Evolutionary conservation across 352 stramenopile species (phyloP).

Genomic region (Phytopythium montanum): DNA sequence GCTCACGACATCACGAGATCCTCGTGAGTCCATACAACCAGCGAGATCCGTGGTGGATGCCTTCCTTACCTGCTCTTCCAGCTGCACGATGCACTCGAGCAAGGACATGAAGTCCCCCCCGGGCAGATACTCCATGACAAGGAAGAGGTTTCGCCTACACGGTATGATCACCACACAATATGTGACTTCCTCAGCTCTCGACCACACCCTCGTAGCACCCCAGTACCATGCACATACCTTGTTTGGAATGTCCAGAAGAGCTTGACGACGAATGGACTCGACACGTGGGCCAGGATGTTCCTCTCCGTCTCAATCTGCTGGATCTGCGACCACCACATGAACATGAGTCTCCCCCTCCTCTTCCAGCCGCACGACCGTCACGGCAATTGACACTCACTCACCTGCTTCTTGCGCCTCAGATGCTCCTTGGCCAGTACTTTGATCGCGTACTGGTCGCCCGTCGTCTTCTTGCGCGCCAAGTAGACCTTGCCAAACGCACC

Average conservation of each 20-base stretch:
- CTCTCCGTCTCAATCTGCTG: conserved; percentile 86
- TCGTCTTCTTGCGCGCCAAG: conserved; percentile 82
- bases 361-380: conserved; percentile 5
- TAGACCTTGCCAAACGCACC: conserved; percentile 90
- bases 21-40: neutral
- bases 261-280: conserved; percentile 91
- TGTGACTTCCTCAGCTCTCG: neutral
- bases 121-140: conserved; percentile 90
- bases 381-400: conserved; percentile 16
- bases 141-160: conserved; percentile 73
- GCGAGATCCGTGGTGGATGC: neutral
- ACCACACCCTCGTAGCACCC: neutral
- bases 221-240: conserved; percentile 46
- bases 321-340: conserved; percentile 34
- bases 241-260: conserved; percentile 91
- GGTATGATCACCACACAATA: neutral
- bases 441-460: conserved; percentile 88
- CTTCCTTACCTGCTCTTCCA: conserved; percentile 69
- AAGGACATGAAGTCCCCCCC: conserved; percentile 90
- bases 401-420: conserved; percentile 87
- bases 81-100: conserved; percentile 83
- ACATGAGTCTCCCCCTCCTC: neutral
- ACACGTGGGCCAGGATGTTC: conserved; percentile 83
- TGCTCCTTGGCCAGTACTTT: conserved; percentile 90
- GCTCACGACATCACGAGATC: conserved; percentile 4